Percentiles rank a stretch among this genome's conserved stretches.
Conservation (phyloP, 192 early-diverging fungal genomes). For the Chytriomyces confervae region DNA sequence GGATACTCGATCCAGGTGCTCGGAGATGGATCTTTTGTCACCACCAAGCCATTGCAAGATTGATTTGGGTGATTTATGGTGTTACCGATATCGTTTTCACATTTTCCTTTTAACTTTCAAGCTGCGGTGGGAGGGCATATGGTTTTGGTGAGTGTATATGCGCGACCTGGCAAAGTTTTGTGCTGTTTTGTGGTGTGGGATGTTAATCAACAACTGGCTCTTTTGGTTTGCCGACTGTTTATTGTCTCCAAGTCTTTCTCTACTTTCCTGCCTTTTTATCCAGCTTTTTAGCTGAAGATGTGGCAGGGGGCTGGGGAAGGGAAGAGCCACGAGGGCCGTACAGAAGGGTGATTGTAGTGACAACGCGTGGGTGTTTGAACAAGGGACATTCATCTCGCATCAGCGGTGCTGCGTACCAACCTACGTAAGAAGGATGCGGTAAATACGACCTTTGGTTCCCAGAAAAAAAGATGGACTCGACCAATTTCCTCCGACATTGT, state of each 20-base stretch:
- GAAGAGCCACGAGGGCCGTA: not conserved
- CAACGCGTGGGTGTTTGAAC: conserved; percentile 16
- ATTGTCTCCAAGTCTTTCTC: too few species aligned
- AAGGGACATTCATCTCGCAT: conserved; percentile 19
- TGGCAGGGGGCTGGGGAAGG: too few species aligned
- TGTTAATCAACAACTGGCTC: too few species aligned
- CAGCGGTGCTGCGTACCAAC: conserved; percentile 17
- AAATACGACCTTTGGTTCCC: not conserved
- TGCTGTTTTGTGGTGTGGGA: too few species aligned
- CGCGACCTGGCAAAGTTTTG: too few species aligned
- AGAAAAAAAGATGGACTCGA: not conserved
- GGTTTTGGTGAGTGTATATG: not conserved
- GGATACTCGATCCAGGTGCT: conserved; percentile 60
- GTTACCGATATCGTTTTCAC: not conserved
- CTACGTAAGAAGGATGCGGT: conserved; percentile 1
- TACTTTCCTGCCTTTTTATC: too few species aligned
- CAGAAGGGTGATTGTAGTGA: conserved; percentile 19
- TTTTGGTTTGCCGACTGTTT: too few species aligned
- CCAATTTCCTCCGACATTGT: conserved; percentile 18
- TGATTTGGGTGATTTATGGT: conserved; percentile 27
- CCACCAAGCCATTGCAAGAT: conserved; percentile 40
- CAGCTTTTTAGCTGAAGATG: too few species aligned
- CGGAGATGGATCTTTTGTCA: conserved; percentile 60
- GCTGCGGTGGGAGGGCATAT: not conserved
- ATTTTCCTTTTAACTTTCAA: too few species aligned